Evolutionary conservation across 345 rosid genomes (phyloP).

Genomic region (Salix caprea): DNA sequence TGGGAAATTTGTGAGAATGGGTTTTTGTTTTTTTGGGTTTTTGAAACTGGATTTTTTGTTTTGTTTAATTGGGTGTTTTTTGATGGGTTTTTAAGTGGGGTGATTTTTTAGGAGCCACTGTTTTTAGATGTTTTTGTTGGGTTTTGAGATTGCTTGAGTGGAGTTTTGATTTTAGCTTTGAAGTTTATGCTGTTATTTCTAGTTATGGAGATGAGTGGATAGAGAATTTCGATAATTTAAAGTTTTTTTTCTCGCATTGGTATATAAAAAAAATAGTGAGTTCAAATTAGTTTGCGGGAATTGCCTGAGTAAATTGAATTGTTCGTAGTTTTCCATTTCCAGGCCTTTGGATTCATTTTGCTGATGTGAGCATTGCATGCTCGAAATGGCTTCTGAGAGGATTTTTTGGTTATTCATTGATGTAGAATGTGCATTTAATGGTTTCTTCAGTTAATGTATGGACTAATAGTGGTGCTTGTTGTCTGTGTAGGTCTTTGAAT

Average conservation of each 20-base stretch:
- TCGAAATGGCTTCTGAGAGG: not conserved
- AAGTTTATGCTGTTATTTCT: not conserved
- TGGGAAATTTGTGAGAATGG: not conserved
- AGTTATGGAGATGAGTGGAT: not conserved
- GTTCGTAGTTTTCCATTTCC: not conserved
- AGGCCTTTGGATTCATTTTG: not conserved
- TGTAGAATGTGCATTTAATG: not conserved
- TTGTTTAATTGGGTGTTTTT: not conserved
- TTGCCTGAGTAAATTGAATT: not conserved
- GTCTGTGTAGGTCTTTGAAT: conserved; percentile 63
- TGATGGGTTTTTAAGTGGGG: not conserved
- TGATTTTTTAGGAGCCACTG: not conserved
- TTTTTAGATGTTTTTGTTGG: not conserved
- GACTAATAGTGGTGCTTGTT: not conserved
- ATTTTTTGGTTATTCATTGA: not conserved
- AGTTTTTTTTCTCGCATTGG: not conserved
- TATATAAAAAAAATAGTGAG: not conserved
- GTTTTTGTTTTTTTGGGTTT: not conserved
- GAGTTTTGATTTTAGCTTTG: not conserved
- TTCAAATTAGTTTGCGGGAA: too few relatives aligned
- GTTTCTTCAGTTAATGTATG: not conserved
- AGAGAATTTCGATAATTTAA: not conserved
- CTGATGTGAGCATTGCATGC: not conserved
- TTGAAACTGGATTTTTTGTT: not conserved
- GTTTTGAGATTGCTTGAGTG: not conserved